A percentile compares a stretch with the other conserved stretches of the same genome.
These are phyloP conservation scores for Dendrocalamus latiflorus DNA, from an alignment of 202 grass and related monocot species.

Conservation along the genomic window DNA sequence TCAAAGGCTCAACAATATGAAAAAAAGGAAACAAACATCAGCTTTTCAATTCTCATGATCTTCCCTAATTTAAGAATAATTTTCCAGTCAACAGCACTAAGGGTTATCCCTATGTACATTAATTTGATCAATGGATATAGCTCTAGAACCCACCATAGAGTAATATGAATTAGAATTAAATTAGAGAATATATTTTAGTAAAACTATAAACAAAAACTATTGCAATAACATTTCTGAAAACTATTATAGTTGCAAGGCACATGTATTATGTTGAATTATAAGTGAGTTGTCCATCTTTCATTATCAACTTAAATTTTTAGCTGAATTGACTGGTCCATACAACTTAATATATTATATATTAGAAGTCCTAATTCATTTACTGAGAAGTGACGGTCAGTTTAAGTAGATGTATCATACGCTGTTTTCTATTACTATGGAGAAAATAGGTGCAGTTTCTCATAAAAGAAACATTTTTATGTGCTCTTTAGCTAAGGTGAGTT, in stretches of 20 bases:
- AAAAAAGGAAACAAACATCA: constrained; percentile 17
- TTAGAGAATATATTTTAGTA: not conserved
- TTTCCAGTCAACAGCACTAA: constrained; percentile 2
- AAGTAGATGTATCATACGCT: not conserved
- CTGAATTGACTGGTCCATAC: too few relatives aligned
- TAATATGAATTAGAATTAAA: not conserved
- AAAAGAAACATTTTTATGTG: not conserved
- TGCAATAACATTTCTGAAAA: not conserved
- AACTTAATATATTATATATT: not conserved
- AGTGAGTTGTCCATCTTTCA: too few relatives aligned
- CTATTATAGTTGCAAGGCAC: not conserved
- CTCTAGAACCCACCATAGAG: not conserved
- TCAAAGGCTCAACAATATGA: constrained; percentile 3
- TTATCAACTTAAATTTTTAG: too few relatives aligned
- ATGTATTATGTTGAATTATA: not conserved
- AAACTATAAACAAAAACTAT: not conserved
- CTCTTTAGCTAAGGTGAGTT: constrained; percentile 5
- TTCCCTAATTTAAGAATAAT: not conserved
- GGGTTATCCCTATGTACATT: not conserved
- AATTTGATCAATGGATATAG: not conserved
- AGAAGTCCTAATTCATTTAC: not conserved
- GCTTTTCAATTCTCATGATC: not conserved
- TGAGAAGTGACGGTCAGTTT: not conserved
- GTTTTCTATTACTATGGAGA: not conserved
- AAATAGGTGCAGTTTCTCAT: not conserved